Evolutionary conservation across 805 yeast species (phyloP), one percentile per base, ranked within the genome.

Genomic region (Metschnikowia koreensis): DNA sequence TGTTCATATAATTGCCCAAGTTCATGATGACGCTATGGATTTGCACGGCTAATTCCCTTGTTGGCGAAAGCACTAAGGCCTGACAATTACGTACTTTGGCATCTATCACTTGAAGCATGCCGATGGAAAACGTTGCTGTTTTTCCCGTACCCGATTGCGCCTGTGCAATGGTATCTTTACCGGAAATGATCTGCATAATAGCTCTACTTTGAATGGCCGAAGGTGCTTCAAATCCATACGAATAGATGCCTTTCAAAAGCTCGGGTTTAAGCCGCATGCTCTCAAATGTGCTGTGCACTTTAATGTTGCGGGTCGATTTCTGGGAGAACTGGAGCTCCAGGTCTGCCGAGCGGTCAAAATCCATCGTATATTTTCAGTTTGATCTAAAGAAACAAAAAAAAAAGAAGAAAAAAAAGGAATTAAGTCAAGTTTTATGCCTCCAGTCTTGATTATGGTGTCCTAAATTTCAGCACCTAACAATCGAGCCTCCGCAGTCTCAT

Each of bases 111-210:
- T 94, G 96, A 59, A 94, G 76, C 79, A 91, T 88, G 27, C 97
- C 93, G 60, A 94, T 93, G 58, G 97, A 81, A 79, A 94, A 94
- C 44, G 99, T 94, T 59, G 98, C 99, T 29, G 99, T 94, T 77
- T 94, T 94, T 75, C 99, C 99, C 46, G 99, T 94, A 74, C 99
- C 99, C 37, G 97, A 90, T 76, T 94, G 99, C 53, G 99, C 98
- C 77, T 94, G 99, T 55, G 99, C 99, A 58, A 94, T 83, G 49
- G 92, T 96, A 73, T 94, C 99, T 72, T 91, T 85, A 51, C 97
- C 97, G 66, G 84, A 86, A 64, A 91, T 87, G 71, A 94, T 92
- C 70, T 96, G 99, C 74, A 87, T 77, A 63, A 94, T 94, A 58
- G 98, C 99, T 73, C 99, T 84, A 68, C 91, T 92, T 78, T 94